A percentile compares a stretch with the other conserved stretches of the same genome.
Conservation (phyloP, 176 grass and related monocot genomes). For the Hyparrhenia diplandra region DNA sequence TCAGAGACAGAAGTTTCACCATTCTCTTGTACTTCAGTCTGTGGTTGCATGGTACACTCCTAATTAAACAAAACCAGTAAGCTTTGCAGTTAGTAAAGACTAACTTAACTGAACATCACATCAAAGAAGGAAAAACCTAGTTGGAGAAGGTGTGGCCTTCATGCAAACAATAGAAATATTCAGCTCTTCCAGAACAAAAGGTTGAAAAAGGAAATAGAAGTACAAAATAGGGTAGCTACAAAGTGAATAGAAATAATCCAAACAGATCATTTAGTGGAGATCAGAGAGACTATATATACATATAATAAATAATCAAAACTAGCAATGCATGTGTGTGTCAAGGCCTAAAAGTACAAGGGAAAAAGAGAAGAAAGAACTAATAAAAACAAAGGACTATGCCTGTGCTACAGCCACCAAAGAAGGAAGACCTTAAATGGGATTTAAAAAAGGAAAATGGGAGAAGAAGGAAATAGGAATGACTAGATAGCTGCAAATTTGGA, state of each 20-base stretch:
- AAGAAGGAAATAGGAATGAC: not conserved
- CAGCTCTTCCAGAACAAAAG: not conserved
- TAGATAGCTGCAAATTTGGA: not conserved
- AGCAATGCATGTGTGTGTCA: not conserved
- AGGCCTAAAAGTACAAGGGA: not conserved
- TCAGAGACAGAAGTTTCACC: constrained; percentile 46
- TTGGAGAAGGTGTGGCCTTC: not conserved
- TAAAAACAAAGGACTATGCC: not conserved
- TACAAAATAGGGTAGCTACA: not conserved
- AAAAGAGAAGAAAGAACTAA: not conserved
- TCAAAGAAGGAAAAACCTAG: not conserved
- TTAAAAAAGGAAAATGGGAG: not conserved
- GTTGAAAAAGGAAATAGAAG: not conserved
- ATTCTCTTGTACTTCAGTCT: constrained; percentile 54
- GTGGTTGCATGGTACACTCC: constrained; percentile 51
- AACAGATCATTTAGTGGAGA: not conserved
- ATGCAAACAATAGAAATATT: not conserved
- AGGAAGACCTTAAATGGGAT: not conserved
- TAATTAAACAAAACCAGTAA: constrained; percentile 32
- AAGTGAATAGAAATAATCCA: not conserved
- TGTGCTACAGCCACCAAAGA: not conserved
- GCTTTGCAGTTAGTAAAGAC: not conserved
- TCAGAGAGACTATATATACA: not conserved
- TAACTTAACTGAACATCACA: constrained; percentile 10
- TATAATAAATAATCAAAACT: not conserved